Conservation (phyloP, 805 yeast genomes). For the Schizosaccharomyces lindneri region DNA sequence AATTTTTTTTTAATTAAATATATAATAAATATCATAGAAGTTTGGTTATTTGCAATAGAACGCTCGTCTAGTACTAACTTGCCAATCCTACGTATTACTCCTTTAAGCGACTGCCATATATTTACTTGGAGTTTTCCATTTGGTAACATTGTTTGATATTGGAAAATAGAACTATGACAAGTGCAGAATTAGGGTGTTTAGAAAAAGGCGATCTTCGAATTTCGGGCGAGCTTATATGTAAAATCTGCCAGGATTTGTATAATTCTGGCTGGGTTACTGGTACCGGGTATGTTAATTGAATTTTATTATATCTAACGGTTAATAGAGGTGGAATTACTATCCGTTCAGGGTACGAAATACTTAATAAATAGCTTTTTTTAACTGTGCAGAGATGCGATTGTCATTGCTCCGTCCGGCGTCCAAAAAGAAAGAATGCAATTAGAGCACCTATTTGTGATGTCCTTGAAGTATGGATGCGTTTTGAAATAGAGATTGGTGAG, state of each 20-base stretch:
- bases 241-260: constrained; percentile 52
- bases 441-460: constrained; percentile 51
- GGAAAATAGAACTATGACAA: neutral
- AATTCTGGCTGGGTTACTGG: constrained; percentile 81
- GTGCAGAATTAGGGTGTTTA: neutral
- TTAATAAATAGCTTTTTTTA: neutral
- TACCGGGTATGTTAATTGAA: constrained; percentile 22
- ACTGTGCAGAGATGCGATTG: constrained; percentile 23
- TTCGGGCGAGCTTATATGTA: constrained; percentile 35
- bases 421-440: constrained; percentile 77
- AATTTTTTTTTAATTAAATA: too few relatives aligned
- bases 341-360: constrained; percentile 16
- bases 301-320: neutral
- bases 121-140: too few relatives aligned
- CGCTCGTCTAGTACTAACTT: too few relatives aligned
- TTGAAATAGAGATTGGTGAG: neutral
- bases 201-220: neutral
- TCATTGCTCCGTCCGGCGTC: constrained; percentile 85
- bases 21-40: too few relatives aligned
- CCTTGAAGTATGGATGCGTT: neutral
- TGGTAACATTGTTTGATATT: too few relatives aligned
- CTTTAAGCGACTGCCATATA: too few relatives aligned
- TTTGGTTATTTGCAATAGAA: too few relatives aligned
- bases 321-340: constrained; percentile 68
- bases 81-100: too few relatives aligned